A percentile compares a stretch with the other conserved stretches of the same genome.
These are phyloP conservation scores for Galerina marginata DNA, from an alignment of 768 basidiomycete genomes.

Conservation along the genomic window DNA sequence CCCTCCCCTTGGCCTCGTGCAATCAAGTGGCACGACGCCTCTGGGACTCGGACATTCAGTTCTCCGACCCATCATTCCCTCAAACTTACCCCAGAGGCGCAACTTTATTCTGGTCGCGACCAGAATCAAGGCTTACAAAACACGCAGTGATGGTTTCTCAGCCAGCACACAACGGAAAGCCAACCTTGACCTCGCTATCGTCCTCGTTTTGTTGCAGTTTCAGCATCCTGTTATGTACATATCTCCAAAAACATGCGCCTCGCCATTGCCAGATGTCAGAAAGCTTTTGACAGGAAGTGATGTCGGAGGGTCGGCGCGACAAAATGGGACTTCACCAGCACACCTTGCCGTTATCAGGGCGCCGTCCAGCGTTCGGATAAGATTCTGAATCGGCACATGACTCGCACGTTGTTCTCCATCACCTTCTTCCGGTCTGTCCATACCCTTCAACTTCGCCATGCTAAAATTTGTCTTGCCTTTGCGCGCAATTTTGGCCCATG, in stretches of 20 bases:
- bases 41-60: slow-evolving; percentile 10
- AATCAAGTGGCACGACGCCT: slow-evolving; percentile 16
- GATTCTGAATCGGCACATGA: slow-evolving; percentile 14
- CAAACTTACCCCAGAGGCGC: slow-evolving; percentile 6
- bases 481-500: no score
- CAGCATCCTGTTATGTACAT: slow-evolving; percentile 4
- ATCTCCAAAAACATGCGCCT: slow-evolving; percentile 7
- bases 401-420: not conserved
- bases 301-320: slow-evolving; percentile 16
- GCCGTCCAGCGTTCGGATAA: slow-evolving; percentile 8
- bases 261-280: slow-evolving; percentile 2
- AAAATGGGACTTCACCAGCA: slow-evolving; percentile 8
- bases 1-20: slow-evolving; percentile 29
- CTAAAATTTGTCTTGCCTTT: no score
- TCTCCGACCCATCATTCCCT: slow-evolving; percentile 4
- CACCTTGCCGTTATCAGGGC: slow-evolving; percentile 5
- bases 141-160: slow-evolving; percentile 3
- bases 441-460: no score
- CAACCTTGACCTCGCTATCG: not conserved
- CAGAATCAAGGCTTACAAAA: not conserved
- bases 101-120: slow-evolving; percentile 5
- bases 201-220: slow-evolving; percentile 8
- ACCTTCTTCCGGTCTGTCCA: not conserved
- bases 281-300: slow-evolving; percentile 11
- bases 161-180: not conserved